Percentiles rank a stretch among this genome's conserved stretches.
phyloP scores from a whole-genome alignment of 768 basidiomycete genomes.

The Trametopsis cervina region DNA sequence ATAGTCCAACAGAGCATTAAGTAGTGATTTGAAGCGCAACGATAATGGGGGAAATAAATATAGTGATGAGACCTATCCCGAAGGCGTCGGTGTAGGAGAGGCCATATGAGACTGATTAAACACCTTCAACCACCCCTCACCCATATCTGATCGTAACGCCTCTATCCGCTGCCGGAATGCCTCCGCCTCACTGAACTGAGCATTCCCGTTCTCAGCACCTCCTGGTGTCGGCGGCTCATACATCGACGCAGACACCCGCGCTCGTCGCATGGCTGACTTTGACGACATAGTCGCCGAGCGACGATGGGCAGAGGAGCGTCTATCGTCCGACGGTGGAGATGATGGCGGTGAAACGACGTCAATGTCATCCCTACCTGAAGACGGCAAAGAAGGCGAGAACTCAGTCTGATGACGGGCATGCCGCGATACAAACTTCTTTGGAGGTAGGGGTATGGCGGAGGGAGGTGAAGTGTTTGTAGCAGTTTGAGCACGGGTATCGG shows the following conservation, averaged over 20 bases:
- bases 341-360: conserved; percentile 11
- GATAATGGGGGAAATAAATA: too few relatives aligned
- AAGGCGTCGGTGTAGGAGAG: conserved; percentile 14
- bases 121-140: conserved; percentile 84
- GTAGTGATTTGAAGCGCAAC: too few relatives aligned
- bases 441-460: conserved; percentile 11
- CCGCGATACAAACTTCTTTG: conserved; percentile 20
- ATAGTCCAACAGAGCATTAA: too few relatives aligned
- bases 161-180: conserved; percentile 74
- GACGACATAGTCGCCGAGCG: conserved; percentile 27
- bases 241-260: conserved; percentile 51
- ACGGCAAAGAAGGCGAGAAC: conserved; percentile 19
- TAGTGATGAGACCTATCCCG: not conserved
- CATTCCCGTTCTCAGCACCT: conserved; percentile 21
- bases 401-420: conserved; percentile 50
- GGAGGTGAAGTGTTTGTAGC: conserved; percentile 16
- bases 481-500: not conserved
- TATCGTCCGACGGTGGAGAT: conserved; percentile 2
- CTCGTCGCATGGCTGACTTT: conserved; percentile 38
- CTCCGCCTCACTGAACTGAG: conserved; percentile 49
- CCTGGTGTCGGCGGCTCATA: conserved; percentile 44
- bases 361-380: conserved; percentile 11
- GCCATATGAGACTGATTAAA: conserved; percentile 56
- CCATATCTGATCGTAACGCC: conserved; percentile 80
- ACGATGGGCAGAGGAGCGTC: conserved; percentile 14